A percentile compares a stretch with the other conserved stretches of the same genome.
Conservation (phyloP, 495 filamentous ascomycete species). For the Melanomma pulvis-pyrius region DNA sequence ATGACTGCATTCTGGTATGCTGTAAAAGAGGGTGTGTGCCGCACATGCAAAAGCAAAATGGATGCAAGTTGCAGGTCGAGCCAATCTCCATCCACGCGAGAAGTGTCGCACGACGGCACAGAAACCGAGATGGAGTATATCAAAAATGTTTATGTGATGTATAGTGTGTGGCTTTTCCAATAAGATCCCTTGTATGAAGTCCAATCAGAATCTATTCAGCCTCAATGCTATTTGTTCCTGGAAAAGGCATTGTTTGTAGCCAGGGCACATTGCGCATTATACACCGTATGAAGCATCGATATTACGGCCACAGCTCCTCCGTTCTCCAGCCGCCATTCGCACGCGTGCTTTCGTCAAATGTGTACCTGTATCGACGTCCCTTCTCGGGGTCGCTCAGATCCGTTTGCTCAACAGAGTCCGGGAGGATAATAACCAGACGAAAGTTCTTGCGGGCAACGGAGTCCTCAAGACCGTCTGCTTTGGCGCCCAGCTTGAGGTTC, state of each 20-base stretch:
- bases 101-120: constrained; percentile 21
- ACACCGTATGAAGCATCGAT: not conserved
- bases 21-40: not conserved
- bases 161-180: constrained; percentile 11
- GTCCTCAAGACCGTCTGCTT: constrained; percentile 69
- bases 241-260: no score
- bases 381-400: constrained; percentile 71
- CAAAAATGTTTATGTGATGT: constrained; percentile 9
- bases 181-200: not conserved
- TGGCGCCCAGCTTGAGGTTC: constrained; percentile 63
- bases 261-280: not conserved
- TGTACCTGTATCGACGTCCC: constrained; percentile 68
- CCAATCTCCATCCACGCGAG: constrained; percentile 24
- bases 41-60: constrained; percentile 13
- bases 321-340: constrained; percentile 67
- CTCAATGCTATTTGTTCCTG: constrained; percentile 12
- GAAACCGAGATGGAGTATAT: constrained; percentile 9
- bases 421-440: constrained; percentile 79
- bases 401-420: constrained; percentile 75
- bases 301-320: constrained; percentile 76
- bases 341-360: constrained; percentile 48
- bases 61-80: constrained; percentile 15
- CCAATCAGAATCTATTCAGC: constrained; percentile 19
- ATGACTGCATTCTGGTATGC: not conserved
- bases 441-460: constrained; percentile 75